A percentile compares a stretch with the other conserved stretches of the same genome.
Conservation (phyloP, 164 flowering plant species). For the Aristolochia fimbriata region DNA sequence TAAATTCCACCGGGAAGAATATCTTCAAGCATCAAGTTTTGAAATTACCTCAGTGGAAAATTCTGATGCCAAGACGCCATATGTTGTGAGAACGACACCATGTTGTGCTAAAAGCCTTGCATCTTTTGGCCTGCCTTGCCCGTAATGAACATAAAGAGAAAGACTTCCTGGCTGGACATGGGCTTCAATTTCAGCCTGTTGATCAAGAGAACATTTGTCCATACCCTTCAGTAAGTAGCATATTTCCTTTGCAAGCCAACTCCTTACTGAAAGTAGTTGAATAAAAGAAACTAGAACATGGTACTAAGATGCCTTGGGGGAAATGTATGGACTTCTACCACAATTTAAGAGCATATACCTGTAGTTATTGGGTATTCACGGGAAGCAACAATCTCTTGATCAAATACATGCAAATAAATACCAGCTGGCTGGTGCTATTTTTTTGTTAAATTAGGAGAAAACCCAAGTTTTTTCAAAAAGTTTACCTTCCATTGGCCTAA, state of each 20-base stretch:
- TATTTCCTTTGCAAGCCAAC: too few species aligned
- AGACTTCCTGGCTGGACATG: constrained; percentile 69
- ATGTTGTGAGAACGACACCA: constrained; percentile 88
- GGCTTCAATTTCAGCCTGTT: constrained; percentile 86
- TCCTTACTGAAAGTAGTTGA: too few species aligned
- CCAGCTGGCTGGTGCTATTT: too few species aligned
- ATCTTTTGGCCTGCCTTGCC: constrained; percentile 80
- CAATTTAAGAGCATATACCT: neutral
- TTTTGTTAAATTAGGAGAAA: neutral
- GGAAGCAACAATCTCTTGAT: neutral
- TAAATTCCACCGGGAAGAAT: too few species aligned
- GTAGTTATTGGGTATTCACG: neutral
- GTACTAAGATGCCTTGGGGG: too few species aligned
- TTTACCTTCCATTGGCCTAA: constrained; percentile 96
- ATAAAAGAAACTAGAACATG: too few species aligned
- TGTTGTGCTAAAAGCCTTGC: constrained; percentile 55
- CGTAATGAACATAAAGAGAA: constrained; percentile 86
- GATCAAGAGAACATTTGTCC: constrained; percentile 2
- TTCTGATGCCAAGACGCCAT: constrained; percentile 87
- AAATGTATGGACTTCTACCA: neutral
- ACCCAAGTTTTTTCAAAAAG: neutral
- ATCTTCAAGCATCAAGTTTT: neutral
- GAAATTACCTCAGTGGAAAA: constrained; percentile 67
- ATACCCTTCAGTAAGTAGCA: too few species aligned
- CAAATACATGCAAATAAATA: neutral